Evolutionary conservation across 371 early-diverging fungal genomes (phyloP).

Genomic region (Cokeromyces recurvatus): DNA sequence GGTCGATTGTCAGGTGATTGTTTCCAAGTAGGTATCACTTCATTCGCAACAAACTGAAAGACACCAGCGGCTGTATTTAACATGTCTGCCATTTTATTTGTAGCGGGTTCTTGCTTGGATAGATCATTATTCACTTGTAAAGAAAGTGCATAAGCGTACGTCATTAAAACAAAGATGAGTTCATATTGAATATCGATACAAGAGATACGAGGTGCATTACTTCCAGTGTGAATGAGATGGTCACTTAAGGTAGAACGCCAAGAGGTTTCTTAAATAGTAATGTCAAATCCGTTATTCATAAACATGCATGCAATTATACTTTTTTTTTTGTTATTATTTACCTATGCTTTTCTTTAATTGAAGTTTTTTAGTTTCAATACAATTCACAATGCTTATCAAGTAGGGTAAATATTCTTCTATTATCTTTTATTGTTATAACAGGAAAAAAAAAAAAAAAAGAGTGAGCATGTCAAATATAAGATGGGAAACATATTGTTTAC

Average conservation of each 20-base stretch:
- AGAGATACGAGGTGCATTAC: constrained; percentile 55
- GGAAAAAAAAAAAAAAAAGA: too few species aligned
- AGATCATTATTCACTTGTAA: constrained; percentile 12
- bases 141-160: constrained; percentile 50
- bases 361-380: constrained; percentile 48
- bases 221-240: constrained; percentile 46
- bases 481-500: too few species aligned
- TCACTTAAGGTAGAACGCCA: constrained; percentile 60
- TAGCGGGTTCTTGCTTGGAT: neutral
- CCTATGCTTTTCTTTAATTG: constrained; percentile 34
- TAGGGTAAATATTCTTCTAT: constrained; percentile 63
- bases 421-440: too few species aligned
- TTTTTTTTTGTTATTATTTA: too few species aligned
- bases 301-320: too few species aligned
- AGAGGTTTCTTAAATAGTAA: constrained; percentile 55
- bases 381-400: constrained; percentile 48
- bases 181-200: constrained; percentile 56
- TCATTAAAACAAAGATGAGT: constrained; percentile 55
- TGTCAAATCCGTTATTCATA: too few species aligned
- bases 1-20: constrained; percentile 29
- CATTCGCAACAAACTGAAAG: constrained; percentile 51
- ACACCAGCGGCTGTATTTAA: constrained; percentile 56
- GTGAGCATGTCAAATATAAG: too few species aligned
- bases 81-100: constrained; percentile 49
- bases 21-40: constrained; percentile 50